These are phyloP conservation scores for Penicillium herquei DNA, from an alignment of 495 filamentous ascomycete species.

Conservation along the genomic window DNA sequence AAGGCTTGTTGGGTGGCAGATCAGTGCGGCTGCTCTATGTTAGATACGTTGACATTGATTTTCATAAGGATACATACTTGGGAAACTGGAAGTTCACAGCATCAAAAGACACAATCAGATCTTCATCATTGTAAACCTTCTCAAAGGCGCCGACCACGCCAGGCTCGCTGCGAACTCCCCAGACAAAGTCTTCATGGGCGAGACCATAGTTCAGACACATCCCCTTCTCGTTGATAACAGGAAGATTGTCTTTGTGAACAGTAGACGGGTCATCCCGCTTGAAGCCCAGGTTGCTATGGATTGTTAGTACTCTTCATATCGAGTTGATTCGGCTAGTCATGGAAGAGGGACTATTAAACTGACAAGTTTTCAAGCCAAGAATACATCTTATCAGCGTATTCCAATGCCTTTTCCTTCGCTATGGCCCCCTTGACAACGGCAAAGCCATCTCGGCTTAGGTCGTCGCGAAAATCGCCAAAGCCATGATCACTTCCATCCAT, in stretches of 20 bases:
- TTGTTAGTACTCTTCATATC: not conserved
- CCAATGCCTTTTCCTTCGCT: constrained; percentile 33
- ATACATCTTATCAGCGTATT: constrained; percentile 36
- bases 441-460: constrained; percentile 38
- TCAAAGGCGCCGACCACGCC: constrained; percentile 41
- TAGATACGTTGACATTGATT: not conserved
- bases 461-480: constrained; percentile 35
- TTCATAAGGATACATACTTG: constrained; percentile 18
- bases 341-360: not conserved
- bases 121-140: constrained; percentile 38
- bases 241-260: constrained; percentile 32
- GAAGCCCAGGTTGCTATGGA: constrained; percentile 35
- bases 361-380: constrained; percentile 40
- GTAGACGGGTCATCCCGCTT: constrained; percentile 37
- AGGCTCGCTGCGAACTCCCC: constrained; percentile 40
- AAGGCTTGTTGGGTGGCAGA: constrained; percentile 37
- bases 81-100: constrained; percentile 41
- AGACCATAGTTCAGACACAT: constrained; percentile 41
- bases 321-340: no score
- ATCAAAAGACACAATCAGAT: constrained; percentile 48
- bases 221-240: constrained; percentile 42
- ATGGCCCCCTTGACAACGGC: constrained; percentile 47
- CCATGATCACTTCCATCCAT: constrained; percentile 23
- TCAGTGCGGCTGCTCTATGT: constrained; percentile 25
- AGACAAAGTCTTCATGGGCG: constrained; percentile 43